Conservation (phyloP, 805 yeast species). For the Ogataea chonburiensis region DNA sequence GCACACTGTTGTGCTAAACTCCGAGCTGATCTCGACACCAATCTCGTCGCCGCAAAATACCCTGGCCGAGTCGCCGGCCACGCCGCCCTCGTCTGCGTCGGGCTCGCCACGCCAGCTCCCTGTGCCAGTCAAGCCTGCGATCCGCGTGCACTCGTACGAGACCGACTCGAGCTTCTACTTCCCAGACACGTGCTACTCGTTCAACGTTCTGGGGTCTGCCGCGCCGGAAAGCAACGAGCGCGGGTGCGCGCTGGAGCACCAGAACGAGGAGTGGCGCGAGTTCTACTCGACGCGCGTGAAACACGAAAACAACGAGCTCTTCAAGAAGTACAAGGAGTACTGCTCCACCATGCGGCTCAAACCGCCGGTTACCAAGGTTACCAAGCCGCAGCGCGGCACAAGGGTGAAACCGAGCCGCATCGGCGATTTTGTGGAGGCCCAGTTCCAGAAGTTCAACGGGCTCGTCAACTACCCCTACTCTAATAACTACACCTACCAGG, state of each 20-base stretch:
- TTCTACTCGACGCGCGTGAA: constrained; percentile 41
- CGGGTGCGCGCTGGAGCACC: constrained; percentile 29
- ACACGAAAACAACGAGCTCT: constrained; percentile 40
- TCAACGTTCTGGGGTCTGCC: constrained; percentile 26
- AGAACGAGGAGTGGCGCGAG: constrained; percentile 46
- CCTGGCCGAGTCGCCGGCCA: constrained; percentile 19
- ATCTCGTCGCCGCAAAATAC: constrained; percentile 17
- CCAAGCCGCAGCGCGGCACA: constrained; percentile 12
- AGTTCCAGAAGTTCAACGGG: constrained; percentile 25
- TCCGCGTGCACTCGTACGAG: constrained; percentile 17
- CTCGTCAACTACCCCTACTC: constrained; percentile 50
- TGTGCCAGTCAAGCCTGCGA: constrained; percentile 20
- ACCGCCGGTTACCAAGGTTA: constrained; percentile 12
- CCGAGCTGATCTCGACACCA: constrained; percentile 18
- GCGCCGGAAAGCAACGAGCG: constrained; percentile 34
- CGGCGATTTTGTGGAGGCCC: constrained; percentile 27
- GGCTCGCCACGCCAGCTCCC: constrained; percentile 26
- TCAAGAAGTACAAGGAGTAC: constrained; percentile 39
- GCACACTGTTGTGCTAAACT: constrained; percentile 19
- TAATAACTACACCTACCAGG: constrained; percentile 50
- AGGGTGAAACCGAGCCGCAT: constrained; percentile 20
- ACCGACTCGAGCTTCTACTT: constrained; percentile 28
- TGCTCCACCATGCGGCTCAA: constrained; percentile 25
- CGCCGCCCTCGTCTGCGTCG: constrained; percentile 30
- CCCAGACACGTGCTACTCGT: constrained; percentile 40